phyloP scores from a whole-genome alignment of 1,139 yeast genomes.

The Pichia terricola region DNA sequence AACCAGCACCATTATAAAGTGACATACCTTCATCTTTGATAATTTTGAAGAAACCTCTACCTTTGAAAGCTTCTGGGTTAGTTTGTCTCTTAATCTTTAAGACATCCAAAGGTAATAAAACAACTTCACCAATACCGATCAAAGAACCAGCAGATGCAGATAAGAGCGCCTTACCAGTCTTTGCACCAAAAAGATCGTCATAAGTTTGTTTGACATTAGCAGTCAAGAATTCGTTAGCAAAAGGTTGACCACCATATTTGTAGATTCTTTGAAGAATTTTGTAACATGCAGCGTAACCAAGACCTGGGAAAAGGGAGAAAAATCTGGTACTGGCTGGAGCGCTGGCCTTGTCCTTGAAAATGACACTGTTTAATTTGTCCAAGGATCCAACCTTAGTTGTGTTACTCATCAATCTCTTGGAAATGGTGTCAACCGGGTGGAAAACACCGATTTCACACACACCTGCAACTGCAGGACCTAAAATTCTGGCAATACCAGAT shows the following conservation, averaged over 20 bases:
- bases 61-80: slow-evolving; percentile 95
- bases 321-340: slow-evolving; percentile 64
- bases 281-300: slow-evolving; percentile 97
- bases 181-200: slow-evolving; percentile 76
- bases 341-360: slow-evolving; percentile 74
- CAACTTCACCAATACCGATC: slow-evolving; percentile 97
- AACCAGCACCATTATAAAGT: slow-evolving; percentile 97
- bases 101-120: slow-evolving; percentile 89
- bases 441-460: slow-evolving; percentile 92
- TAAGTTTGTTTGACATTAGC: slow-evolving; percentile 61
- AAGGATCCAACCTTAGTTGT: slow-evolving; percentile 59
- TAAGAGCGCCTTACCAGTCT: slow-evolving; percentile 92
- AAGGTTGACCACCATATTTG: slow-evolving; percentile 99
- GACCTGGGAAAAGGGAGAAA: slow-evolving; percentile 88
- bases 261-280: slow-evolving; percentile 95
- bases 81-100: slow-evolving; percentile 98
- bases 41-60: slow-evolving; percentile 88
- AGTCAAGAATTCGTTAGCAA: slow-evolving; percentile 86
- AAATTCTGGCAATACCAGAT: slow-evolving; percentile 80
- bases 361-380: slow-evolving; percentile 68
- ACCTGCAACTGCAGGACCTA: slow-evolving; percentile 97
- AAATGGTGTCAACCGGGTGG: slow-evolving; percentile 98
- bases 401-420: slow-evolving; percentile 96
- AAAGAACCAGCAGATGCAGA: slow-evolving; percentile 97
- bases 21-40: slow-evolving; percentile 77